These are phyloP conservation scores for Leccinum subfulvum DNA, from an alignment of 1,284 basidiomycete species.

Conservation along the genomic window DNA sequence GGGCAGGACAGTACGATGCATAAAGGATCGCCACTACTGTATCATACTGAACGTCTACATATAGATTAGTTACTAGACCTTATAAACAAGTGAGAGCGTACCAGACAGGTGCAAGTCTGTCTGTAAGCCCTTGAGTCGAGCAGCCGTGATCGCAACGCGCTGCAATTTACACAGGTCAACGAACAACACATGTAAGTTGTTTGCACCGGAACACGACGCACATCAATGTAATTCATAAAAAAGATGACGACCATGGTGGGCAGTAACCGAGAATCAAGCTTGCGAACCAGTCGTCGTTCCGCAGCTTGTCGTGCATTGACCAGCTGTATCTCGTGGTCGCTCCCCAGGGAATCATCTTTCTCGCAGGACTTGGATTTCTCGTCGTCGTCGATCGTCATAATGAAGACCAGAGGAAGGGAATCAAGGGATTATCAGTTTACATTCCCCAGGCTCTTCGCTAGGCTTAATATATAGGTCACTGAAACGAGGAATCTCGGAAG, in stretches of 20 bases:
- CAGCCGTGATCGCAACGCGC: conserved; percentile 59
- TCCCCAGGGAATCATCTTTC: background rate
- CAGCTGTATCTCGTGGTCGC: conserved; percentile 5
- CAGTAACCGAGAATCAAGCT: conserved; percentile 55
- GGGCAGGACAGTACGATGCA: conserved; percentile 21
- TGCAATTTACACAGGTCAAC: conserved; percentile 22
- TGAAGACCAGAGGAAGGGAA: background rate
- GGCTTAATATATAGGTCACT: background rate
- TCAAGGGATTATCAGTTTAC: background rate
- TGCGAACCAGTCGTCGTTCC: conserved; percentile 46
- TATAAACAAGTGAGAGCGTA: background rate
- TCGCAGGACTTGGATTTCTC: conserved; percentile 2
- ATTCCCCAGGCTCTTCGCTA: background rate
- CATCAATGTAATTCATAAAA: conserved; percentile 70
- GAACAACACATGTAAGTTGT: background rate
- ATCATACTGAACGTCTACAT: background rate
- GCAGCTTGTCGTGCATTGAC: conserved; percentile 20
- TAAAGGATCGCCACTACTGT: conserved; percentile 1
- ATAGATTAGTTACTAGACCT: background rate
- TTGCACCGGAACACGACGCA: conserved; percentile 30
- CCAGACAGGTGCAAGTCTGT: background rate
- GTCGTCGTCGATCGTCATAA: conserved; percentile 10
- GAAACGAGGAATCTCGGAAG: background rate
- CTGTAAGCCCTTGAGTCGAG: conserved; percentile 36
- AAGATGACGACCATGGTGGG: conserved; percentile 62